A percentile compares a stretch with the other conserved stretches of the same genome.
These are phyloP conservation scores for Boeremia lycopersici DNA, from an alignment of 2,329 filamentous ascomycete genomes.

Conservation along the genomic window DNA sequence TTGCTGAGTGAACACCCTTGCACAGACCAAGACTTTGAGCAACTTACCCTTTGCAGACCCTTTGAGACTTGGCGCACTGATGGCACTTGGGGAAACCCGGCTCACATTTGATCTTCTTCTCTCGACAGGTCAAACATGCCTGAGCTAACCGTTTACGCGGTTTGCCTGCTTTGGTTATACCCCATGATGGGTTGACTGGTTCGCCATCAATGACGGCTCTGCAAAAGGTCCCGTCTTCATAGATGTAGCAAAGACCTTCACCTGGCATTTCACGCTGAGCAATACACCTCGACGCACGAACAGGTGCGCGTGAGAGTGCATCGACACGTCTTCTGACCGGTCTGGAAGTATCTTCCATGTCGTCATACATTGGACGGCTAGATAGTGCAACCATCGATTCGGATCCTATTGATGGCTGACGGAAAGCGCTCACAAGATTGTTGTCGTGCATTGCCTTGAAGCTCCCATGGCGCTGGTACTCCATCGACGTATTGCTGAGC, in stretches of 20 bases:
- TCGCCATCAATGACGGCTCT: constrained; percentile 86
- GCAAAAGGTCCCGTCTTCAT: constrained; percentile 83
- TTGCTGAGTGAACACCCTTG: constrained; percentile 20
- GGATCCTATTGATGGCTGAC: constrained; percentile 33
- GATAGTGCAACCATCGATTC: constrained; percentile 25
- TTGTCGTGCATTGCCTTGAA: constrained; percentile 32
- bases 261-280: constrained; percentile 67
- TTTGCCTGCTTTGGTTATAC: constrained; percentile 91
- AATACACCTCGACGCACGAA: constrained; percentile 43
- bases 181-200: constrained; percentile 88
- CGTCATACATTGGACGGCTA: constrained; percentile 33
- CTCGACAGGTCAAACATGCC: constrained; percentile 89
- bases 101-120: constrained; percentile 98
- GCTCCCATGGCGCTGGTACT: constrained; percentile 33
- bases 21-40: not conserved
- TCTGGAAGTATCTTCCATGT: constrained; percentile 37
- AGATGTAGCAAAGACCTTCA: constrained; percentile 83
- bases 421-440: constrained; percentile 24
- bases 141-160: constrained; percentile 89
- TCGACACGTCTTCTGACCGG: constrained; percentile 43
- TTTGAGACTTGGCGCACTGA: constrained; percentile 90
- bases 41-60: constrained; percentile 73
- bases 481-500: constrained; percentile 26
- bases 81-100: constrained; percentile 85
- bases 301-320: constrained; percentile 40